Conservation (phyloP, 169 alveolate genomes). For the Plasmodium gaboni region DNA sequence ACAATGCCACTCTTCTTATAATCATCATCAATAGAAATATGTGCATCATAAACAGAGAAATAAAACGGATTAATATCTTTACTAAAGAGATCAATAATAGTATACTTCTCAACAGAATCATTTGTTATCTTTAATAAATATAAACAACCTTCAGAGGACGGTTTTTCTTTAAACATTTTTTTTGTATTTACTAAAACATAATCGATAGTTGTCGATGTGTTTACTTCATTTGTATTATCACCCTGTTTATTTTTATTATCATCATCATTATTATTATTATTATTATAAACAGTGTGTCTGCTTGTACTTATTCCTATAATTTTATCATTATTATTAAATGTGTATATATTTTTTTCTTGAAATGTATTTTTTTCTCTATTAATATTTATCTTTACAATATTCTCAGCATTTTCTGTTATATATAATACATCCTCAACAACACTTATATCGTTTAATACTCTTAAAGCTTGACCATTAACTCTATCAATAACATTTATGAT, state of each 20-base stretch:
- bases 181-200: slow-evolving; percentile 28
- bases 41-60: slow-evolving; percentile 36
- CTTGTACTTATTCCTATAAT: slow-evolving; percentile 25
- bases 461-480: neutral
- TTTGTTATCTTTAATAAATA: slow-evolving; percentile 10
- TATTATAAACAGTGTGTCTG: neutral
- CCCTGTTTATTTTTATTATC: neutral
- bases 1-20: neutral
- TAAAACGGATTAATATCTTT: slow-evolving; percentile 35
- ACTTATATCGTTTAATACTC: slow-evolving; percentile 17
- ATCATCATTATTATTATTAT: slow-evolving; percentile 1
- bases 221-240: neutral
- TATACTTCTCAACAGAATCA: slow-evolving; percentile 4
- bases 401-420: slow-evolving; percentile 46
- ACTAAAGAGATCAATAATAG: slow-evolving; percentile 28
- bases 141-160: slow-evolving; percentile 41
- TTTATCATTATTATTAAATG: slow-evolving; percentile 29
- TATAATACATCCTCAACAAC: slow-evolving; percentile 9
- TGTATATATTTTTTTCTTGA: neutral
- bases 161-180: slow-evolving; percentile 15
- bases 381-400: neutral
- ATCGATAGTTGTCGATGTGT: neutral
- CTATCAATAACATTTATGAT: slow-evolving; percentile 26
- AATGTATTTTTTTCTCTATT: slow-evolving; percentile 1
- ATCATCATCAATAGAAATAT: slow-evolving; percentile 17